Evolutionary conservation across 2,329 filamentous ascomycete species (phyloP).

Genomic region (Acrocalymma vagum): DNA sequence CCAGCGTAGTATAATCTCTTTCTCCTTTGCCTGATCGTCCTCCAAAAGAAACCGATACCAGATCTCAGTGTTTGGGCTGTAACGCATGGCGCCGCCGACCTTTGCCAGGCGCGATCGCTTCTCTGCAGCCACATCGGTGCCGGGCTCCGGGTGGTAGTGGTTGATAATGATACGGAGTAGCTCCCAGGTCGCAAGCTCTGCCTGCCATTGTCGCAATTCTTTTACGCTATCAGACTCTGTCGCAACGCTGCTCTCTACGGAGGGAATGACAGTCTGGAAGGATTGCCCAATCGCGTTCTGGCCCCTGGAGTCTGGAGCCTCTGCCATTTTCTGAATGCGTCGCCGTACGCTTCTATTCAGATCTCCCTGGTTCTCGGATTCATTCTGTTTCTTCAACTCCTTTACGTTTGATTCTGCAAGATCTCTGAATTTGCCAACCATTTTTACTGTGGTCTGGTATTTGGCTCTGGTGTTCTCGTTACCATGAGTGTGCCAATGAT

Average conservation of each 20-base stretch:
- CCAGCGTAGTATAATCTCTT: constrained; percentile 84
- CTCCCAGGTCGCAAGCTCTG: constrained; percentile 92
- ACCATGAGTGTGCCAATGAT: constrained; percentile 66
- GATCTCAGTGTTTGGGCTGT: constrained; percentile 67
- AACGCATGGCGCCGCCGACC: constrained; percentile 51
- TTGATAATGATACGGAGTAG: constrained; percentile 79
- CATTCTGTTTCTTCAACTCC: constrained; percentile 54
- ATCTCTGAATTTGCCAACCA: constrained; percentile 54
- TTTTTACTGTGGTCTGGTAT: constrained; percentile 59
- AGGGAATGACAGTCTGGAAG: constrained; percentile 23
- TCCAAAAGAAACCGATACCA: constrained; percentile 79
- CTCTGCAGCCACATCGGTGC: constrained; percentile 38
- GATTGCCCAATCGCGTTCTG: constrained; percentile 25
- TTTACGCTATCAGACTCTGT: constrained; percentile 49
- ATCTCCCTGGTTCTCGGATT: constrained; percentile 46
- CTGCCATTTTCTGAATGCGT: constrained; percentile 40
- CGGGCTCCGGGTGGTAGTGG: constrained; percentile 63
- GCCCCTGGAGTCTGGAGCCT: constrained; percentile 17
- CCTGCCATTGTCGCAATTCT: constrained; percentile 73
- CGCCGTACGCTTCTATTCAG: constrained; percentile 41
- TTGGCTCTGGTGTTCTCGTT: constrained; percentile 51
- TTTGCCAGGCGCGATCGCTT: constrained; percentile 41
- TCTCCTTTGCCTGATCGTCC: constrained; percentile 78
- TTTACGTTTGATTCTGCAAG: constrained; percentile 61
- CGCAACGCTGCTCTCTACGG: constrained; percentile 20